Conservation (phyloP, 1,284 basidiomycete genomes). For the Trametes versicolor region DNA sequence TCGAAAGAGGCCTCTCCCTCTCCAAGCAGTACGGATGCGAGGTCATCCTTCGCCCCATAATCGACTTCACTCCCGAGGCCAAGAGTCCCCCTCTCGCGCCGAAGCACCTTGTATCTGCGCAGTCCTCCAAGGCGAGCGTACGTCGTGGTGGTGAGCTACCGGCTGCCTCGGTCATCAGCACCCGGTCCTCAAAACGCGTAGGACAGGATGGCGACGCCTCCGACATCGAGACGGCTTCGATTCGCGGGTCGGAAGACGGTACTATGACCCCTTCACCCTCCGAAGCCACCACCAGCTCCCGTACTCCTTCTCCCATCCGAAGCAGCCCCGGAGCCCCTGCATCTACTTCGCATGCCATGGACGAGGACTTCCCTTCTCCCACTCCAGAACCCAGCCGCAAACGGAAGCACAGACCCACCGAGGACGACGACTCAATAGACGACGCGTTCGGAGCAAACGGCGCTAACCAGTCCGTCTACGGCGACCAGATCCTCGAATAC, state of each 20-base stretch:
- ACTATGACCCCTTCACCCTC: slow-evolving; percentile 89
- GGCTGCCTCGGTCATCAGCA: slow-evolving; percentile 60
- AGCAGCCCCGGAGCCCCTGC: slow-evolving; percentile 57
- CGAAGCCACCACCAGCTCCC: slow-evolving; percentile 85
- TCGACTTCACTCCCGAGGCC: slow-evolving; percentile 92
- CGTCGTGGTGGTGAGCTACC: slow-evolving; percentile 54
- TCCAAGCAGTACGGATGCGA: slow-evolving; percentile 97
- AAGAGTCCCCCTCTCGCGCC: slow-evolving; percentile 97
- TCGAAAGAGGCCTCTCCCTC: slow-evolving; percentile 88
- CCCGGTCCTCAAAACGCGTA: slow-evolving; percentile 58
- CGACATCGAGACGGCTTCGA: slow-evolving; percentile 68
- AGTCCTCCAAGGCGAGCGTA: slow-evolving; percentile 63
- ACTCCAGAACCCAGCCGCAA: slow-evolving; percentile 46
- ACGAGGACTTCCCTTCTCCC: slow-evolving; percentile 51
- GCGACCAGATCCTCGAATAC: slow-evolving; percentile 97
- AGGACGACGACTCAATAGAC: slow-evolving; percentile 31
- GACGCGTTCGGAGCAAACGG: slow-evolving; percentile 33
- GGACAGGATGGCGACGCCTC: slow-evolving; percentile 55
- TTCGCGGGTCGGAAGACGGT: slow-evolving; percentile 79
- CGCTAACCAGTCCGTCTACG: slow-evolving; percentile 70
- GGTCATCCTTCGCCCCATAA: slow-evolving; percentile 88
- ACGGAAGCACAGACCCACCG: slow-evolving; percentile 40
- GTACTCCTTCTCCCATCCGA: slow-evolving; percentile 88
- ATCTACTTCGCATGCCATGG: slow-evolving; percentile 50
- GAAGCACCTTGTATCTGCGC: slow-evolving; percentile 88